A percentile compares a stretch with the other conserved stretches of the same genome.
Evolutionary conservation across 495 filamentous ascomycete genomes (phyloP).

Genomic region (Aspergillus avenaceus): DNA sequence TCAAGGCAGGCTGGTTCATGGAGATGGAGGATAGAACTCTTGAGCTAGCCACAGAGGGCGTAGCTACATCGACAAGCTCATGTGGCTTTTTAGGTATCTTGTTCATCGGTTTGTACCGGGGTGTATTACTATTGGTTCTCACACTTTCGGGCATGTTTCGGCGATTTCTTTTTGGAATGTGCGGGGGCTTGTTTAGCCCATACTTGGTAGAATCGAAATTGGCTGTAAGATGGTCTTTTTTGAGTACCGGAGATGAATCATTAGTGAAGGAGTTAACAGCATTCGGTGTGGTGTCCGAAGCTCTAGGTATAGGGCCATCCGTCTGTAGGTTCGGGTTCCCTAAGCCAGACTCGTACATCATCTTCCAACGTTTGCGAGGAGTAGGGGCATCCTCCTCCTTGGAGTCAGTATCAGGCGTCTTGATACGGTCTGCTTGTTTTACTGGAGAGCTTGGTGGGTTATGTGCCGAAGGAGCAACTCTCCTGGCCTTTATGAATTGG

Average conservation of each 20-base stretch:
- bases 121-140: not conserved
- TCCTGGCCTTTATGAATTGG: constrained; percentile 15
- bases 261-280: not conserved
- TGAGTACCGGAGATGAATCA: not conserved
- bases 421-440: not conserved
- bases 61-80: constrained; percentile 13
- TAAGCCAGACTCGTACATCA: constrained; percentile 9
- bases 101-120: not conserved
- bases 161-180: not conserved
- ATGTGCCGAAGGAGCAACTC: not conserved
- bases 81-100: constrained; percentile 1
- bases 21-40: constrained; percentile 2
- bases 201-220: constrained; percentile 16
- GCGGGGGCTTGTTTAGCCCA: not conserved
- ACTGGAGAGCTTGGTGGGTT: not conserved
- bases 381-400: not conserved
- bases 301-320: not conserved
- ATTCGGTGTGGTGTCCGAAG: not conserved
- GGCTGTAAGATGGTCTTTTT: not conserved
- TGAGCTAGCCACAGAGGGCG: not conserved
- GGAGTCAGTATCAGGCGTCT: not conserved
- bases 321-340: not conserved
- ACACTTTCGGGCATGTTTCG: not conserved
- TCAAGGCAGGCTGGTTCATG: constrained; percentile 14
- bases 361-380: constrained; percentile 17